Base-by-base conservation (phyloP, 257 asterid genomes). In the Nicotiana paniculata region DNA sequence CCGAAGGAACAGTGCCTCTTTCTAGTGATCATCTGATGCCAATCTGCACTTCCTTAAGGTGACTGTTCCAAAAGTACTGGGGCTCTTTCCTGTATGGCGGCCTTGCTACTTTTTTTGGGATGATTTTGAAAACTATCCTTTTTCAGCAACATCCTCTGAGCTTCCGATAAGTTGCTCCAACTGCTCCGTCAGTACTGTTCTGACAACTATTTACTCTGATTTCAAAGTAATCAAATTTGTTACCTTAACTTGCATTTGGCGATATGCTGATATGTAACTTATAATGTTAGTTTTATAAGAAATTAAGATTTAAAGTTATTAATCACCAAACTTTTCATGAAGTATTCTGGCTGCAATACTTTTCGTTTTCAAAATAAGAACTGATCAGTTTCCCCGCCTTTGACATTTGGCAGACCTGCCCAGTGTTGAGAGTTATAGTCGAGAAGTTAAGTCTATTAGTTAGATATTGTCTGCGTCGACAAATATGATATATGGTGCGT, bases 181-280 rank as follows among this genome's bases (percentile, higher is more conserved):
- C 24, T 24, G 61, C 39, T 24, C 26, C 39, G 8, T 24, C 79
- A 48, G 79, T 74, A 24, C 61, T 46, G 13, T 74, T 24, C 28
- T 48, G 77, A 33, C 39, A 48, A 74, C 79, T 74, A 26, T 46
- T 74, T 74, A 26, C 79, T 74, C 62, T 74, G 79, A 46, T 72
- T 53, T 72, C 37, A 24, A 72, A 72, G 61, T 43, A 24, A 43
- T 32, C 39, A 72, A 72, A 72, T 43, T 43, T 70, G 57, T 46
- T 72, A 43, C 16, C 78, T 21, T 72, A 21, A 46, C n/a, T 46
- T 46, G 13, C 24, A 5, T 72, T 72, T 46, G 79, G 48, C 35
- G 61, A 46, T 72, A 46, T 24, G 37, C 4, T 46, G 21, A 30
- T 43, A 12, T 24, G 78, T 72, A 72, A 72, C 59, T 70, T 70